Conservation (phyloP, 2,329 filamentous ascomycete genomes). For the Hypocreales sp. region DNA sequence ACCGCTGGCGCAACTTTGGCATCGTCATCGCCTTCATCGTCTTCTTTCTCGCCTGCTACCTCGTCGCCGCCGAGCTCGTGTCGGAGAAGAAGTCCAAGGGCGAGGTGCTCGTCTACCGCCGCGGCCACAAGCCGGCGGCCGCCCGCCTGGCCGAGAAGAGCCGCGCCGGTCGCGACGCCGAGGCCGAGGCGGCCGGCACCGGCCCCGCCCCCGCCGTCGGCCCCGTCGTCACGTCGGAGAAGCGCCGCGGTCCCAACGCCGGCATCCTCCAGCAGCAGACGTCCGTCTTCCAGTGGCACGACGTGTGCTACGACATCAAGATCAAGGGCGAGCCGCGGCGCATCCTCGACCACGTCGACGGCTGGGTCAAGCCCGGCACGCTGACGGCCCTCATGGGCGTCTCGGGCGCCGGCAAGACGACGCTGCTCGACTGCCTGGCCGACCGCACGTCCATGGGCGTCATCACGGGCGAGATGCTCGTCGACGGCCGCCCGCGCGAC, state of each 20-base stretch:
- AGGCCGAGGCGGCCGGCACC: conserved; percentile 35
- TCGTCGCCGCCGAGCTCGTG: conserved; percentile 50
- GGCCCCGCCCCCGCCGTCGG: conserved; percentile 36
- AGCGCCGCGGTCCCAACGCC: conserved; percentile 15
- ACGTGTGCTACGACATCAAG: conserved; percentile 63
- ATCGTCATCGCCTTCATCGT: conserved; percentile 50
- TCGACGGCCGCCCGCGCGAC: conserved; percentile 51
- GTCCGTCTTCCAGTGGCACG: conserved; percentile 72
- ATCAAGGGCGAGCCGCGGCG: conserved; percentile 64
- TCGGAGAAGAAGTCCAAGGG: conserved; percentile 57
- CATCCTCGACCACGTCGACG: conserved; percentile 74
- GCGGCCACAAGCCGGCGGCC: conserved; percentile 46
- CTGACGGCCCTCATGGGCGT: conserved; percentile 85
- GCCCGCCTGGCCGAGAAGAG: conserved; percentile 43
- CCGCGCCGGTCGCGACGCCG: conserved; percentile 46
- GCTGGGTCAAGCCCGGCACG: conserved; percentile 88
- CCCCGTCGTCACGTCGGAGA: conserved; percentile 28
- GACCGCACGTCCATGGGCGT: conserved; percentile 81
- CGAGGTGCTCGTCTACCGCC: conserved; percentile 60
- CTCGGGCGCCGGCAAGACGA: conserved; percentile 88
- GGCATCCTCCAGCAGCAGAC: conserved; percentile 40
- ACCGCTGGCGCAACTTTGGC: conserved; percentile 59
- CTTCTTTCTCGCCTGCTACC: conserved; percentile 46
- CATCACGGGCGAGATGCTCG: conserved; percentile 67
- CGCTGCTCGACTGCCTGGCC: conserved; percentile 72